Conservation (phyloP, 1,284 basidiomycete species). For the Coniophora puteana region DNA sequence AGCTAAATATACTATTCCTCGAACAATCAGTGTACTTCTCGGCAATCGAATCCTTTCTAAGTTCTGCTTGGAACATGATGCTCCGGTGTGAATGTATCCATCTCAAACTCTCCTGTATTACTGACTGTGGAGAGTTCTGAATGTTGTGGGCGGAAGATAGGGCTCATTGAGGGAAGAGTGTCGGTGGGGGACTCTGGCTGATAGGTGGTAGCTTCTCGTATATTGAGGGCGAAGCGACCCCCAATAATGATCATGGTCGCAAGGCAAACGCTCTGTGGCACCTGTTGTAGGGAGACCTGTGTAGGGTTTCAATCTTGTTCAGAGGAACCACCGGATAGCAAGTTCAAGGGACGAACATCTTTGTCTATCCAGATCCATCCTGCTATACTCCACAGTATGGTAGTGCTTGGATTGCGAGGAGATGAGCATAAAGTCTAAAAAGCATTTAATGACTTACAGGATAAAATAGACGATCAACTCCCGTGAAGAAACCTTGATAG, state of each 20-base stretch:
- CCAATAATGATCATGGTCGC: background rate
- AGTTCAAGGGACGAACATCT: background rate
- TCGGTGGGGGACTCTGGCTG: background rate
- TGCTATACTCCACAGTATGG: slow-evolving; percentile 2
- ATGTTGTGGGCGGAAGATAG: slow-evolving; percentile 1
- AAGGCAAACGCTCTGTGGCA: slow-evolving; percentile 2
- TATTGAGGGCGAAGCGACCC: slow-evolving; percentile 5
- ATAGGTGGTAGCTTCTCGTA: slow-evolving; percentile 1
- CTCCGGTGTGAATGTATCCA: background rate
- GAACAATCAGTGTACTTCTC: no score
- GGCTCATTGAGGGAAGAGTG: background rate
- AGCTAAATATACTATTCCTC: no score
- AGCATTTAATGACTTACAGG: background rate
- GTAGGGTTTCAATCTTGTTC: background rate
- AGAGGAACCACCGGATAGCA: background rate
- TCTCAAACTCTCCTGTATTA: background rate
- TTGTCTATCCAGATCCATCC: slow-evolving; percentile 1
- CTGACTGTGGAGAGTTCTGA: background rate
- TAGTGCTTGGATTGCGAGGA: slow-evolving; percentile 3
- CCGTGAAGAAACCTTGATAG: background rate
- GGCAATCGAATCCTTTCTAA: background rate
- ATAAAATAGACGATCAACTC: slow-evolving; percentile 2
- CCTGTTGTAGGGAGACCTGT: background rate
- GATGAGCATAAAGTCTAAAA: background rate
- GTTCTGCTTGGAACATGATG: background rate